Conservation (phyloP, 176 grass and related monocot genomes). For the Carex littledalei region DNA sequence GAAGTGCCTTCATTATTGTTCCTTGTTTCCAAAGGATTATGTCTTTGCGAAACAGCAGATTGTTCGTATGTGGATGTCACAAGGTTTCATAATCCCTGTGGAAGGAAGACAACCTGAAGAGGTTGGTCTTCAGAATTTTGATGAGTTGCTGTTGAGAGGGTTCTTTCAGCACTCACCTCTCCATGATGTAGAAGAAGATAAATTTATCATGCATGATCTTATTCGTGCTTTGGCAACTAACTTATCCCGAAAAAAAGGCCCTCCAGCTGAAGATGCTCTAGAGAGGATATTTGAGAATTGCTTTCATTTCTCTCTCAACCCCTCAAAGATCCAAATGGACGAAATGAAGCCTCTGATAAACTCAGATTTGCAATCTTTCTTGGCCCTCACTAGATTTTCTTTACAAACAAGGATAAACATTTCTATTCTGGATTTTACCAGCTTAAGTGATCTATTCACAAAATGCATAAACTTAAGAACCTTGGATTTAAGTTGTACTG, state of each 20-base stretch:
- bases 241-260: background rate
- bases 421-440: background rate
- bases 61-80: conserved; percentile 28
- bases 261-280: background rate
- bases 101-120: conserved; percentile 11
- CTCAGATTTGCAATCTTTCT: background rate
- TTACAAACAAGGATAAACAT: background rate
- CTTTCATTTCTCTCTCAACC: too few relatives aligned
- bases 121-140: conserved; percentile 19
- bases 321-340: too few relatives aligned
- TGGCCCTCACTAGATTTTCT: background rate
- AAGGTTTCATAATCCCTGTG: conserved; percentile 14
- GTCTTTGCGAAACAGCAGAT: conserved; percentile 10
- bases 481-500: conserved; percentile 29
- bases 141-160: conserved; percentile 27
- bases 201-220: conserved; percentile 27
- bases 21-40: conserved; percentile 33
- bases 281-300: background rate
- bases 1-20: conserved; percentile 25
- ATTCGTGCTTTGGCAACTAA: conserved; percentile 26
- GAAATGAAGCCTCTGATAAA: too few relatives aligned
- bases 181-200: conserved; percentile 8
- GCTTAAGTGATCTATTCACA: conserved; percentile 27
- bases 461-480: conserved; percentile 20
- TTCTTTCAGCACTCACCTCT: conserved; percentile 27